Evolutionary conservation across 2,329 filamentous ascomycete species (phyloP).

Genomic region (Cladobotryum mycophilum): DNA sequence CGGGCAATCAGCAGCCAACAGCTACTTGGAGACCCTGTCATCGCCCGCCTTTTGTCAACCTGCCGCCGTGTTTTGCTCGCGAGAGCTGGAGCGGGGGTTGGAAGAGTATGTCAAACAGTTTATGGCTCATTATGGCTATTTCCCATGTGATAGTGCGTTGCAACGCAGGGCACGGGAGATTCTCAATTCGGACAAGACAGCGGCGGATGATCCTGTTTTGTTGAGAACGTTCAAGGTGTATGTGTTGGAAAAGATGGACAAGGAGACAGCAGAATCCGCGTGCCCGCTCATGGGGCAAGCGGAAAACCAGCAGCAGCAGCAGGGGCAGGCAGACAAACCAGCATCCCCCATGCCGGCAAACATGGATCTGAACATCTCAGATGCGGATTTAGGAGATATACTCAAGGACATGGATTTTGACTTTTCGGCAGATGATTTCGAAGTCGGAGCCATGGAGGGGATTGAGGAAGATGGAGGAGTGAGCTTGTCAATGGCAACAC

Average conservation of each 20-base stretch:
- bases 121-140: conserved; percentile 29
- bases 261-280: conserved; percentile 8
- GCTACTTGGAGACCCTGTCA: conserved; percentile 40
- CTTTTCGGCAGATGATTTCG: conserved; percentile 26
- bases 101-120: conserved; percentile 40
- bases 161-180: conserved; percentile 43
- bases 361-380: conserved; percentile 32
- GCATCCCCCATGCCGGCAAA: conserved; percentile 20
- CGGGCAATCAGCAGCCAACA: conserved; percentile 40
- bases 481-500: conserved; percentile 13
- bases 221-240: conserved; percentile 48
- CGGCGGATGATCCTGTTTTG: conserved; percentile 48
- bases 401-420: conserved; percentile 40
- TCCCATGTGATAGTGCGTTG: conserved; percentile 45
- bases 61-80: conserved; percentile 50
- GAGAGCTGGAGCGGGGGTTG: conserved; percentile 52
- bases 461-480: conserved; percentile 26
- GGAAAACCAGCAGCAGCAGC: conserved; percentile 5
- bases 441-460: conserved; percentile 22
- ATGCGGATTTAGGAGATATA: conserved; percentile 34
- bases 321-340: not conserved
- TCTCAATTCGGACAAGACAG: conserved; percentile 38
- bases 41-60: conserved; percentile 38
- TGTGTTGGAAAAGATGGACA: conserved; percentile 27
- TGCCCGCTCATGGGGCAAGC: not conserved